phyloP scores from a whole-genome alignment of 2,329 filamentous ascomycete species.

The Cordyceps cateniannulata region DNA sequence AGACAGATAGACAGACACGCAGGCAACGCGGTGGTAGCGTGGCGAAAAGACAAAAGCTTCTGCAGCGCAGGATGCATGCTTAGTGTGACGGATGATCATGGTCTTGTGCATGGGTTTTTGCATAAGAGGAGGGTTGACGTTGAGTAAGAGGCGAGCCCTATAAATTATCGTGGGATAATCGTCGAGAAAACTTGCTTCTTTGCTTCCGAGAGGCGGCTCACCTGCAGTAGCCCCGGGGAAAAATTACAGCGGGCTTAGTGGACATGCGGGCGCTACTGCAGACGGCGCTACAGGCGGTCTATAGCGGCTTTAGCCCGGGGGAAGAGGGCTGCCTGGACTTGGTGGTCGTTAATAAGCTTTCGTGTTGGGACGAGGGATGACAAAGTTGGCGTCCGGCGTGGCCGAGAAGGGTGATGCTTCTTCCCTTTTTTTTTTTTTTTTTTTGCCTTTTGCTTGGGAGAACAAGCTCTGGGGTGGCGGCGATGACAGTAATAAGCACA shows the following conservation, averaged over 20 bases:
- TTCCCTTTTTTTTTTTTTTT: background rate
- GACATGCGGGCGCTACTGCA: background rate
- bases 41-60: background rate
- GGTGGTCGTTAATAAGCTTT: background rate
- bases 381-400: background rate
- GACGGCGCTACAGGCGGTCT: background rate
- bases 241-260: background rate
- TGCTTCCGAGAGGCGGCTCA: background rate
- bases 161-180: background rate
- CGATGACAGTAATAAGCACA: background rate
- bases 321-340: background rate
- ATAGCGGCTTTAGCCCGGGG: slow-evolving; percentile 4
- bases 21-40: background rate
- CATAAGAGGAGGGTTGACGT: background rate
- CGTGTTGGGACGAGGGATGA: no score
- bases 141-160: background rate
- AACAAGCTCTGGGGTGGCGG: background rate
- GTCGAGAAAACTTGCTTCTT: background rate
- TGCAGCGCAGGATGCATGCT: background rate
- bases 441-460: background rate
- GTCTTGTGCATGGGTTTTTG: background rate
- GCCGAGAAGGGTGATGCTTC: no score
- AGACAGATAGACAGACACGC: background rate
- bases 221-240: background rate
- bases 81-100: background rate